Evolutionary conservation across 2,329 filamentous ascomycete species (phyloP).

Genomic region (Cladosporium sp.): DNA sequence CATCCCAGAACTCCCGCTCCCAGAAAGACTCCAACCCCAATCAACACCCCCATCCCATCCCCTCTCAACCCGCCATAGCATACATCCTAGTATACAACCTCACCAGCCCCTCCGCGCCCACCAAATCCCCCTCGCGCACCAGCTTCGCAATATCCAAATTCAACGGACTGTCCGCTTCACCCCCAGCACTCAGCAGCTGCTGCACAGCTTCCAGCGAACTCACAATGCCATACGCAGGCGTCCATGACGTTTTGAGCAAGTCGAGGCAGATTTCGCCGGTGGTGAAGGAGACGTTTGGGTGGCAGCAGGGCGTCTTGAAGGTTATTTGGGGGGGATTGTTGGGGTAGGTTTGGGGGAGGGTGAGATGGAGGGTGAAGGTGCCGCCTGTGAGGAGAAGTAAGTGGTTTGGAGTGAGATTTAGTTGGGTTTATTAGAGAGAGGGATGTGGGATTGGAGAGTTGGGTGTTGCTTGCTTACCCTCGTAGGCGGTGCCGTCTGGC

Average conservation of each 20-base stretch:
- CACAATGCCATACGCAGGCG: slow-evolving; percentile 78
- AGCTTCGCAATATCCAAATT: slow-evolving; percentile 77
- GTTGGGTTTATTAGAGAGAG: neutral
- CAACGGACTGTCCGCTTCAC: slow-evolving; percentile 70
- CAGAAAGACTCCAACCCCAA: neutral
- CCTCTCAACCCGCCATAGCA: no score
- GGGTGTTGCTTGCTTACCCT: slow-evolving; percentile 55
- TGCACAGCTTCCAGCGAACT: slow-evolving; percentile 72
- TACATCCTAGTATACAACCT: slow-evolving; percentile 67
- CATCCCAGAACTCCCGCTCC: neutral
- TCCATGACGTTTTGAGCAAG: slow-evolving; percentile 75
- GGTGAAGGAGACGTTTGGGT: slow-evolving; percentile 73
- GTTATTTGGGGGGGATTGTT: slow-evolving; percentile 71
- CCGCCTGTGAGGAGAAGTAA: slow-evolving; percentile 56
- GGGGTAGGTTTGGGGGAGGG: slow-evolving; percentile 77
- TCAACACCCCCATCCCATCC: no score
- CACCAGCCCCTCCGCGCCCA: slow-evolving; percentile 70
- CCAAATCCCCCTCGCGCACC: slow-evolving; percentile 64
- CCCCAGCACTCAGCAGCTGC: slow-evolving; percentile 64
- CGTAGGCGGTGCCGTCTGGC: slow-evolving; percentile 59
- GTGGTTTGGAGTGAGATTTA: neutral
- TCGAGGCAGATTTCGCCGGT: slow-evolving; percentile 95
- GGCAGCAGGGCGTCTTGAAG: slow-evolving; percentile 82
- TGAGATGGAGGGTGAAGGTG: slow-evolving; percentile 78
- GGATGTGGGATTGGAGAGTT: neutral